Evolutionary conservation across 2,329 filamentous ascomycete species (phyloP).

Genomic region (Drechslerella stenobrocha): DNA sequence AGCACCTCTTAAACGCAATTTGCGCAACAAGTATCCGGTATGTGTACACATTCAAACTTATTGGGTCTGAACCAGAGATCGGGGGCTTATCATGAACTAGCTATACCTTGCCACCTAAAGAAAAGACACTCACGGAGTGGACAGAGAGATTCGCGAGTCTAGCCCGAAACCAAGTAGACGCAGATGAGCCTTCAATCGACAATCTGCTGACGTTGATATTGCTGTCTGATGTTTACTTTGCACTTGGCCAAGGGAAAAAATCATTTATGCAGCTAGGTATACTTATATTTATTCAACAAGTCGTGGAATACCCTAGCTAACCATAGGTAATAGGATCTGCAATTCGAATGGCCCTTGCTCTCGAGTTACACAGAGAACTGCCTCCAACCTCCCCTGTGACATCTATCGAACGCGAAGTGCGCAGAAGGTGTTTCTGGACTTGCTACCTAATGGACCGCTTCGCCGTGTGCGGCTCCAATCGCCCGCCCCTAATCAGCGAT

Average conservation of each 20-base stretch:
- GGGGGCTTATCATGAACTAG: slow-evolving; percentile 13
- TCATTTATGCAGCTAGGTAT: slow-evolving; percentile 82
- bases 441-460: slow-evolving; percentile 88
- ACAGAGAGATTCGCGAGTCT: slow-evolving; percentile 74
- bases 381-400: slow-evolving; percentile 66
- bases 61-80: slow-evolving; percentile 58
- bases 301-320: slow-evolving; percentile 54
- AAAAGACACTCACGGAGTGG: slow-evolving; percentile 66
- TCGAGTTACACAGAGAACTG: slow-evolving; percentile 78
- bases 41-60: not conserved
- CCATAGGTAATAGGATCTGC: slow-evolving; percentile 62
- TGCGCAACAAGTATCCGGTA: slow-evolving; percentile 68
- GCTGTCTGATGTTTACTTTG: slow-evolving; percentile 74
- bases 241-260: slow-evolving; percentile 77
- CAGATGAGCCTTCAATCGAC: slow-evolving; percentile 79
- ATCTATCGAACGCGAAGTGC: slow-evolving; percentile 72
- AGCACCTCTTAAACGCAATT: slow-evolving; percentile 62
- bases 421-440: slow-evolving; percentile 82
- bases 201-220: slow-evolving; percentile 74
- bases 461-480: slow-evolving; percentile 70
- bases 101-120: slow-evolving; percentile 39
- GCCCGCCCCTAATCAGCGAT: slow-evolving; percentile 78
- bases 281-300: not conserved
- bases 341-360: slow-evolving; percentile 78
- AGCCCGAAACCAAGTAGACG: slow-evolving; percentile 71